Conservation (phyloP, 2,329 filamentous ascomycete genomes). For the Hypocrella siamensis region DNA sequence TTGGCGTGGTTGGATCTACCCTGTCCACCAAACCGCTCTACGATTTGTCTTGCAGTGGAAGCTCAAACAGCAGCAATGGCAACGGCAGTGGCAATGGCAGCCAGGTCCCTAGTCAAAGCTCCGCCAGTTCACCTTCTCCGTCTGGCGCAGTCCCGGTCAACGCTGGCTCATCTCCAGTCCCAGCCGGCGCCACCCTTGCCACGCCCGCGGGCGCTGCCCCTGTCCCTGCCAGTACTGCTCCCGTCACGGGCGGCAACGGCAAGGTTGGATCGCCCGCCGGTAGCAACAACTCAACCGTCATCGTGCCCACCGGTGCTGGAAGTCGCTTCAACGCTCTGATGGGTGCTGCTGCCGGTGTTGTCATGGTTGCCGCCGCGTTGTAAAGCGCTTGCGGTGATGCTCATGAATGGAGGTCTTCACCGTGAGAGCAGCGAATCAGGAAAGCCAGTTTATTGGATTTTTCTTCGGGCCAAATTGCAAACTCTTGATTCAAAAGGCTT, state of each 20-base stretch:
- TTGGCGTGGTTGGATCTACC: constrained; percentile 48
- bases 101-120: too few species aligned
- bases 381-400: constrained; percentile 9
- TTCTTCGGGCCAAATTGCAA: too few species aligned
- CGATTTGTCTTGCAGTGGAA: constrained; percentile 41
- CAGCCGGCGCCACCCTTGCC: too few species aligned
- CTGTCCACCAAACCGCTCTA: constrained; percentile 41
- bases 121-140: too few species aligned
- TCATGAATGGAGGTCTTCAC: too few species aligned
- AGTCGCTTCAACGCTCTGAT: constrained; percentile 15
- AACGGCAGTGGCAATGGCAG: neutral
- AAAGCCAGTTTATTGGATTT: too few species aligned
- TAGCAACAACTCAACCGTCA: neutral
- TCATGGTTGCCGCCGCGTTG: constrained; percentile 14
- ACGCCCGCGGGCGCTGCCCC: too few species aligned
- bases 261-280: neutral
- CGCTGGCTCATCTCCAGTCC: too few species aligned
- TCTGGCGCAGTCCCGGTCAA: too few species aligned
- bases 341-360: constrained; percentile 14
- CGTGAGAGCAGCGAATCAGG: too few species aligned
- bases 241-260: constrained; percentile 2
- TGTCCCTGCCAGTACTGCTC: too few species aligned
- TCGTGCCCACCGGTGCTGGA: constrained; percentile 4
- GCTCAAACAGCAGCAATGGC: neutral
- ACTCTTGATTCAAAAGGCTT: too few species aligned